phyloP scores from a whole-genome alignment of 1,284 basidiomycete species.

The Leccinum fuscescens region DNA sequence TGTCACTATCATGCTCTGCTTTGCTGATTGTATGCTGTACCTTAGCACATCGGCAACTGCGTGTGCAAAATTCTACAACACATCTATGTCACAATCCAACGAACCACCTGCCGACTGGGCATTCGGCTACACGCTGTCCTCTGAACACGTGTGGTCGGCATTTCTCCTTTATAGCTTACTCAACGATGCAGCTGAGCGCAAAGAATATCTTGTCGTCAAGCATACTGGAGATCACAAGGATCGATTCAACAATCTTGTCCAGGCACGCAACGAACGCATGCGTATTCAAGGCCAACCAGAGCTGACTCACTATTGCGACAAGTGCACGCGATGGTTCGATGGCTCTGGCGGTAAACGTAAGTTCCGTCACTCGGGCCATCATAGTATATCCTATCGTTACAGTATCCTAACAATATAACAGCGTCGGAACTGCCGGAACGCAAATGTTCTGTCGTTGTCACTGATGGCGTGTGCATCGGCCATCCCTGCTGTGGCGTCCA shows the following conservation, averaged over 20 bases:
- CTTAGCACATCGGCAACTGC: not conserved
- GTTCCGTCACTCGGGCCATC: not conserved
- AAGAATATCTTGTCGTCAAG: not conserved
- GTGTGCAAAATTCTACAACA: conserved; percentile 1
- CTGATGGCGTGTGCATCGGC: conserved; percentile 29
- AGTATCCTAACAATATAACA: not conserved
- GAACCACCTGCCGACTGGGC: not conserved
- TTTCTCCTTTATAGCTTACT: conserved; percentile 5
- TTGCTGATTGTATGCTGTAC: not conserved
- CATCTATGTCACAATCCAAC: not conserved
- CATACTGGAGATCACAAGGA: conserved; percentile 5
- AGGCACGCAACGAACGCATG: conserved; percentile 16
- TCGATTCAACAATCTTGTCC: conserved; percentile 16
- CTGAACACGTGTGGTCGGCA: conserved; percentile 5
- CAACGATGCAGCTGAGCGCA: not conserved
- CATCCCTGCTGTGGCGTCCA: conserved; percentile 2
- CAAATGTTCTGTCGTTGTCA: conserved; percentile 21
- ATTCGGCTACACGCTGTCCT: not conserved
- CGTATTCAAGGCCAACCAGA: conserved; percentile 20
- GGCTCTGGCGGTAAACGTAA: not conserved
- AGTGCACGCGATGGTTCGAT: conserved; percentile 16
- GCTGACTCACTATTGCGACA: conserved; percentile 24
- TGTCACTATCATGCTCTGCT: not conserved
- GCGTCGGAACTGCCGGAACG: not conserved
- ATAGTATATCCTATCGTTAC: not conserved